Evolutionary conservation across 192 early-diverging fungal species (phyloP).

Genomic region (Polychytrium aggregatum): DNA sequence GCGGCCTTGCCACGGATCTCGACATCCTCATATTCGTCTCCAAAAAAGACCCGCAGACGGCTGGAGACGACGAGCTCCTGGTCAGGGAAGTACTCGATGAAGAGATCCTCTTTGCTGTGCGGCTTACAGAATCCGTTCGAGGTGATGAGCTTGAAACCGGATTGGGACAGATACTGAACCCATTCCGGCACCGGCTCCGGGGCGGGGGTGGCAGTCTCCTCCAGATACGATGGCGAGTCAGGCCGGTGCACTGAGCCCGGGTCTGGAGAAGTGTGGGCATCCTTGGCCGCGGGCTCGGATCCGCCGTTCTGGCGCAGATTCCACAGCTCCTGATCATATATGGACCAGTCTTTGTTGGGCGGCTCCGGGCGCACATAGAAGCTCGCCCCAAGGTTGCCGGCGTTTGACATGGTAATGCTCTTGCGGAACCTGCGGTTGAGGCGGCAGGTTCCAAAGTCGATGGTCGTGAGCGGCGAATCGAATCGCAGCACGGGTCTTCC

Average conservation of each 20-base stretch:
- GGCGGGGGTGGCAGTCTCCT: no score
- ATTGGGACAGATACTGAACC: slow-evolving; percentile 14
- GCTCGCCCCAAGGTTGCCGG: slow-evolving; percentile 40
- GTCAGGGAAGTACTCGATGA: slow-evolving; percentile 32
- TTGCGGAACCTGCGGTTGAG: slow-evolving; percentile 37
- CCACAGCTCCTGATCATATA: slow-evolving; percentile 26
- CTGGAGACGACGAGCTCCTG: slow-evolving; percentile 12
- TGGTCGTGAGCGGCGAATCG: slow-evolving; percentile 23
- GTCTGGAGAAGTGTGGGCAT: no score
- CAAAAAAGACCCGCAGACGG: slow-evolving; percentile 32
- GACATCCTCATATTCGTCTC: slow-evolving; percentile 35
- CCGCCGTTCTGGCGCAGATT: no score
- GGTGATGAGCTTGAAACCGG: slow-evolving; percentile 28
- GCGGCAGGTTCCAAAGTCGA: slow-evolving; percentile 49
- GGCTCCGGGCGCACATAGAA: slow-evolving; percentile 45
- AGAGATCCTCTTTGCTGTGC: slow-evolving; percentile 21
- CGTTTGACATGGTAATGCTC: slow-evolving; percentile 30
- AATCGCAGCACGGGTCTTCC: slow-evolving; percentile 33
- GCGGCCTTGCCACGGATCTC: slow-evolving; percentile 32
- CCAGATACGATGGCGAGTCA: no score
- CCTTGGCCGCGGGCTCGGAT: no score
- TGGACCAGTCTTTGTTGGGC: slow-evolving; percentile 21
- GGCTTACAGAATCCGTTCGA: slow-evolving; percentile 38
- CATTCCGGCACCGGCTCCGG: no score
- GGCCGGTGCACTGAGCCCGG: no score